phyloP scores from a whole-genome alignment of 768 basidiomycete genomes.

The Boletus rufocinnamomeus region DNA sequence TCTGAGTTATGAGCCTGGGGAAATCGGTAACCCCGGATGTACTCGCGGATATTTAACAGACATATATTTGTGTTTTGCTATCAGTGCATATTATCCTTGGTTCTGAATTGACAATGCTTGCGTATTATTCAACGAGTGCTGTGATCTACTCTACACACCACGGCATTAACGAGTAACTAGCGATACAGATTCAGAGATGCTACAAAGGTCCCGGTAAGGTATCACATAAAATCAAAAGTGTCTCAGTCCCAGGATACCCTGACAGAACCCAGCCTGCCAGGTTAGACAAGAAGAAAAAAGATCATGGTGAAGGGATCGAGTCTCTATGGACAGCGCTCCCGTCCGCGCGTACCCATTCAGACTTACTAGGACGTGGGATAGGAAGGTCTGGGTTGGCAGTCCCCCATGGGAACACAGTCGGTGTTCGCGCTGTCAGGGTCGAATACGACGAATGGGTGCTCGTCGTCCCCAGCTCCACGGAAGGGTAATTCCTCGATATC shows the following conservation, averaged over 20 bases:
- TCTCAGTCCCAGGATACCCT: slow-evolving; percentile 1
- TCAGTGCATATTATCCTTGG: slow-evolving; percentile 1
- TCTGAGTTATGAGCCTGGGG: slow-evolving; percentile 31
- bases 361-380: slow-evolving; percentile 52
- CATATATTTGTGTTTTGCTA: slow-evolving; percentile 14
- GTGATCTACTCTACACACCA: neutral
- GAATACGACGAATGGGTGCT: slow-evolving; percentile 17
- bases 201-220: neutral
- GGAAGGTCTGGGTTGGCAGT: slow-evolving; percentile 54
- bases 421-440: slow-evolving; percentile 17
- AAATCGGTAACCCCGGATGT: slow-evolving; percentile 15
- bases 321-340: slow-evolving; percentile 27
- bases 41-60: slow-evolving; percentile 9
- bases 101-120: slow-evolving; percentile 13
- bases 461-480: slow-evolving; percentile 35
- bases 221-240: neutral
- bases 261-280: slow-evolving; percentile 9
- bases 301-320: slow-evolving; percentile 19
- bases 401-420: slow-evolving; percentile 41
- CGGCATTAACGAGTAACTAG: slow-evolving; percentile 11
- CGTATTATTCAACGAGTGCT: slow-evolving; percentile 13
- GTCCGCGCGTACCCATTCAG: slow-evolving; percentile 56
- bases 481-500: slow-evolving; percentile 34
- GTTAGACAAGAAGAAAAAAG: neutral
- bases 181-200: slow-evolving; percentile 11